Base-by-base conservation (phyloP, 345 rosid species). In the Camelina laxa region DNA sequence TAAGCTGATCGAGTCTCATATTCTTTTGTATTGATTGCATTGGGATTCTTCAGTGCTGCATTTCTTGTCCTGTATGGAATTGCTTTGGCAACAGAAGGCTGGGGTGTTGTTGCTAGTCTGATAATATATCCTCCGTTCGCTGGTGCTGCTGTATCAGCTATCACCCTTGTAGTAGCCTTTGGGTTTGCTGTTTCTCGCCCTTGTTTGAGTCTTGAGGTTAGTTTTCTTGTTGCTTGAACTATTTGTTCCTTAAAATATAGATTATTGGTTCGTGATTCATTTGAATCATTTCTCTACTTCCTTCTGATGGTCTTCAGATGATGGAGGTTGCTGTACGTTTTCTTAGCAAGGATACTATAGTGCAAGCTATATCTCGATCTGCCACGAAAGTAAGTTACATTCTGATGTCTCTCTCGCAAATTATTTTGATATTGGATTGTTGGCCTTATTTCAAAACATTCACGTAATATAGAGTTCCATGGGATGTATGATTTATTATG, bases 91-190 rank as follows among this genome's bases (percentile, higher is more conserved):
- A 92, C 87, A 66, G 99, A 96, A 79, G 99, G 97, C 70, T 96
- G 99, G 99, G 99, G 99, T 67, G 99, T 96, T 53, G 96, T 96
- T 75, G 99, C 99, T 67, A 96, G 99, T 85, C 88, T 96, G 84
- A 88, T 78, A 70, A 91, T 96, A 70, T 89, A 91, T 83, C 99
- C 99, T 51, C 99, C 99, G 19, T 96, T 91, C 83, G 98, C 98
- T 77, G 99, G 99, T 77, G 98, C 99, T 80, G 96, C 99, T 72
- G 98, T 96, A 39, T 96, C 99, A 20, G 98, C 99, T 50, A 81
- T 92, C 74, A 89, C 97, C 65, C 97, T 96, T 70, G 99, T 96
- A 76, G 93, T 96, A 63, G 92, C 99, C 60, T 96, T 96, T 69
- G 99, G 99, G 17, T 96, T 96, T 80, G 99, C 99, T 10, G 99